Base-by-base conservation (phyloP, 2,329 filamentous ascomycete genomes). In the Sclerotinia trifoliorum region DNA sequence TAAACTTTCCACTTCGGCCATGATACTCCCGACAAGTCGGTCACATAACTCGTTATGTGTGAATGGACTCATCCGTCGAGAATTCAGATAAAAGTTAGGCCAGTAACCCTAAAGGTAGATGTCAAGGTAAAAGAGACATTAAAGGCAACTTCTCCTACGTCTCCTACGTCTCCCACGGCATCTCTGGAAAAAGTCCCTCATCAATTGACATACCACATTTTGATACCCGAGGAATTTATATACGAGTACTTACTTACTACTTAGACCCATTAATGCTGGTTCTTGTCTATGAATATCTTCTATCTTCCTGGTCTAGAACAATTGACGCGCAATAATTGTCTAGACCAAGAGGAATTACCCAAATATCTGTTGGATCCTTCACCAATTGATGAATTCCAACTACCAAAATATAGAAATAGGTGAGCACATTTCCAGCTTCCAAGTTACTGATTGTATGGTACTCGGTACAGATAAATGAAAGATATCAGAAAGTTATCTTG, bases 281-380 rank as follows among this genome's bases (percentile, higher is more conserved):
- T 44, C 4, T 44, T 44, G 39, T 26, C 55, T 26, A 24, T 44
- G 55, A 44, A 26, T 15, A 44, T 58, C 55, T 26, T 58, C 35
- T 15, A 42, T 17, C 39, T 42, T 42, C 39, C 15, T 26, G n/a
- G 42, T 58, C 55, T 44, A 58, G 55, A 58, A 58, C 55, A n/a
- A 35, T 58, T 44, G 55, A 58, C 55, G 35, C 55, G 55, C 55
- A 44, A 58, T 26, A 26, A 19, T 26, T 42, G 55, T 58, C 55
- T 42, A 58, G 55, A 58, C 55, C 24, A n/a, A 44, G 42, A 21
- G 4, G 35, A 26, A 19, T 11, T 24, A 8, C 35, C 55, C 55
- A 58, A 44, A 44, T 44, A 42, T 58, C 29, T 29, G 29, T 29
- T 29, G 29, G 29, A 29, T 29, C 29, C n/a, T 44, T 26, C 4